Evolutionary conservation across 1,139 yeast species (phyloP).

Genomic region (Ogataea hybrid): DNA sequence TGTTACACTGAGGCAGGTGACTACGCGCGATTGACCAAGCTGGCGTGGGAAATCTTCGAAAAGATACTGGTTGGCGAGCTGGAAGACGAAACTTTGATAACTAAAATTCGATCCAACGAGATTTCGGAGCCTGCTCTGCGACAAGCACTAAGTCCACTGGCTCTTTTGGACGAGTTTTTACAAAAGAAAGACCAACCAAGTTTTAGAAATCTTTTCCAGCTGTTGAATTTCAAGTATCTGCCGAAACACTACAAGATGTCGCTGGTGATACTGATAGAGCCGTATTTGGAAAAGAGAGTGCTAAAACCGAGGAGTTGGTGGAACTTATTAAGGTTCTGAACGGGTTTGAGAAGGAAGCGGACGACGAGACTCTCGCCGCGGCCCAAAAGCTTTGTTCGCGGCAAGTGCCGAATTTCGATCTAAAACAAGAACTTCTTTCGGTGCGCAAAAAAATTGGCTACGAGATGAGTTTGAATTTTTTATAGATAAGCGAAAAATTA

Average conservation of each 20-base stretch:
- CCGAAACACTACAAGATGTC: constrained; percentile 58
- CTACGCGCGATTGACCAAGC: constrained; percentile 44
- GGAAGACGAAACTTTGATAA: constrained; percentile 43
- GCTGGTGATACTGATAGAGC: constrained; percentile 36
- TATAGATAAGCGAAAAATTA: constrained; percentile 12
- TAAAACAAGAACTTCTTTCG: constrained; percentile 7
- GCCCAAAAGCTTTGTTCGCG: constrained; percentile 1
- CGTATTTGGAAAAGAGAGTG: constrained; percentile 20
- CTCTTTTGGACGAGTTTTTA: constrained; percentile 22
- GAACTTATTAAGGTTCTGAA: constrained; percentile 27
- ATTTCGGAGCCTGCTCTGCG: constrained; percentile 25
- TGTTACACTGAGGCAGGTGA: constrained; percentile 70
- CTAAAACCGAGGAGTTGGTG: constrained; percentile 24
- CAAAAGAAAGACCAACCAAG: constrained; percentile 17
- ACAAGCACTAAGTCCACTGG: constrained; percentile 30
- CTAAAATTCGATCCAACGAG: constrained; percentile 31
- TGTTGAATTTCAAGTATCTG: constrained; percentile 62
- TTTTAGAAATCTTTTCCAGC: constrained; percentile 42
- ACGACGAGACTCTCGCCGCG: constrained; percentile 6
- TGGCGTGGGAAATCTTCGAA: constrained; percentile 44
- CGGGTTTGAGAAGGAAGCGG: constrained; percentile 11
- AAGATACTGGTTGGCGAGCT: constrained; percentile 54
- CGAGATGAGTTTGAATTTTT: constrained; percentile 26
- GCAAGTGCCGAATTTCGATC: constrained; percentile 1
- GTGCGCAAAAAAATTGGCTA: constrained; percentile 24